Evolutionary conservation across 768 basidiomycete genomes (phyloP).

Genomic region (Pluteus cervinus): DNA sequence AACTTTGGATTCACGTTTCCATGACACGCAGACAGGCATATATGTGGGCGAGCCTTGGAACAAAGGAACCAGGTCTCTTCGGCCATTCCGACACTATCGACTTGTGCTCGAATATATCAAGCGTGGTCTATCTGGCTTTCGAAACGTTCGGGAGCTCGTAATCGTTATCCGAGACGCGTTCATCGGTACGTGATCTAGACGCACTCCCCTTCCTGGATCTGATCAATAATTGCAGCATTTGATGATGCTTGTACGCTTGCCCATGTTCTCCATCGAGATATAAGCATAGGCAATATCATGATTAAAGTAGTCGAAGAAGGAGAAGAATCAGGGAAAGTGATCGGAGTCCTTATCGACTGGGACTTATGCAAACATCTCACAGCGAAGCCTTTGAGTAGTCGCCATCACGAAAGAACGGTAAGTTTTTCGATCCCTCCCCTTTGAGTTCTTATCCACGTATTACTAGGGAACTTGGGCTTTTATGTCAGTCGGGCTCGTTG

Average conservation of each 20-base stretch:
- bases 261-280: constrained; percentile 3
- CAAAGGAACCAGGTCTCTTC: too few relatives aligned
- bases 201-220: background rate
- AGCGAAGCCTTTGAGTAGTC: background rate
- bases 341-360: constrained; percentile 9
- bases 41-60: too few relatives aligned
- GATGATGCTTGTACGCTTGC: constrained; percentile 2
- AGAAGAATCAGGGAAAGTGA: too few relatives aligned
- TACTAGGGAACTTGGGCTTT: constrained; percentile 7
- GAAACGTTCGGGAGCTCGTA: constrained; percentile 1
- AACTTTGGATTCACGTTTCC: too few relatives aligned
- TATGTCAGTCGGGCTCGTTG: constrained; percentile 4
- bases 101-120: constrained; percentile 1
- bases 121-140: background rate
- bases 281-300: constrained; percentile 1
- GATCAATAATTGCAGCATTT: constrained; percentile 2
- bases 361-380: constrained; percentile 17
- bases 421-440: background rate
- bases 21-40: constrained; percentile 1
- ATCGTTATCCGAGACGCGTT: constrained; percentile 2
- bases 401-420: constrained; percentile 4
- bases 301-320: constrained; percentile 2
- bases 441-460: background rate
- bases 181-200: constrained; percentile 1
- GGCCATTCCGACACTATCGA: too few relatives aligned